Conservation (phyloP, 805 yeast genomes). For the Zygotorulaspora sp. region DNA sequence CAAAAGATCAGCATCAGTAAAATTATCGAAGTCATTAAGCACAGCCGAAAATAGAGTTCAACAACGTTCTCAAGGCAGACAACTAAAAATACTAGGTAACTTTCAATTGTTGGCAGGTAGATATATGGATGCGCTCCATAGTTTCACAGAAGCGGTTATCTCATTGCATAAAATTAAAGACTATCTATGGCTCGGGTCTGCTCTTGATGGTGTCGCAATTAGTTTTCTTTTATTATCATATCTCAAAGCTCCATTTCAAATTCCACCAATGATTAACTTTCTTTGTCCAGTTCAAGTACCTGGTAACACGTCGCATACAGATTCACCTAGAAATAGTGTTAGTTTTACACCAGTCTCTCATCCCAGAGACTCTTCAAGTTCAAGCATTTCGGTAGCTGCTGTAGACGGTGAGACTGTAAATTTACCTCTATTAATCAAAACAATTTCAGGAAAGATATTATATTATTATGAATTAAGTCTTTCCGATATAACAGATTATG, state of each 20-base stretch:
- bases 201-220: constrained; percentile 77
- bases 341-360: constrained; percentile 38
- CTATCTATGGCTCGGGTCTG: constrained; percentile 80
- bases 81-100: constrained; percentile 68
- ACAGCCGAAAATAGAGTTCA: constrained; percentile 35
- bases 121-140: constrained; percentile 60
- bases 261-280: constrained; percentile 32
- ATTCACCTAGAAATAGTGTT: constrained; percentile 24
- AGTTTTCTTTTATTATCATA: constrained; percentile 57
- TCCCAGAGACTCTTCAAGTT: constrained; percentile 46
- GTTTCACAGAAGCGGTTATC: constrained; percentile 68
- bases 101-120: constrained; percentile 79
- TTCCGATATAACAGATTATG: constrained; percentile 61
- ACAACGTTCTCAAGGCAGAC: constrained; percentile 63
- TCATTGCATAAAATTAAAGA: constrained; percentile 62
- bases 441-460: constrained; percentile 38
- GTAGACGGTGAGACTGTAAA: constrained; percentile 22
- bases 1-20: constrained; percentile 32
- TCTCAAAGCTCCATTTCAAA: constrained; percentile 36
- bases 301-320: constrained; percentile 3
- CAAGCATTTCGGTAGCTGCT: constrained; percentile 18
- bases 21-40: constrained; percentile 33
- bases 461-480: constrained; percentile 50
- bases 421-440: constrained; percentile 38
- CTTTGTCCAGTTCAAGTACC: constrained; percentile 34